Percentiles rank a stretch among this genome's conserved stretches.
phyloP scores from a whole-genome alignment of 768 basidiomycete species.

The Leccinellum rugosiceps region DNA sequence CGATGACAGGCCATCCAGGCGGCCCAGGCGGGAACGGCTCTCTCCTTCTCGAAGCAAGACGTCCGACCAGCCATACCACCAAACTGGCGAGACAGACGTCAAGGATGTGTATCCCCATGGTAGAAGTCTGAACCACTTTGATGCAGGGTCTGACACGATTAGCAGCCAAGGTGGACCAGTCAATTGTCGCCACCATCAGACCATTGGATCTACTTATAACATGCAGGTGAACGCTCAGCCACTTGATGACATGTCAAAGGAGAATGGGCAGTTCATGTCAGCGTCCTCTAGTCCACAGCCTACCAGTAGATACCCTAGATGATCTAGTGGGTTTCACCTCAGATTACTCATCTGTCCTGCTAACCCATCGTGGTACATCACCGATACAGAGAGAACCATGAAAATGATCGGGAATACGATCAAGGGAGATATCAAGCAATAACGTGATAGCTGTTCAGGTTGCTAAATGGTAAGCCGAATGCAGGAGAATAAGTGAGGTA shows the following conservation, averaged over 20 bases:
- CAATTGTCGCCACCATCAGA: too few relatives aligned
- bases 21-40: conserved; percentile 11
- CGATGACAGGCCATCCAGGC: conserved; percentile 39
- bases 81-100: conserved; percentile 11
- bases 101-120: too few relatives aligned
- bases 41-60: not conserved
- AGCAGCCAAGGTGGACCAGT: not conserved
- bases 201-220: too few relatives aligned
- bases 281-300: conserved; percentile 16
- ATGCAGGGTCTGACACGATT: not conserved
- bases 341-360: not conserved
- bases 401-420: conserved; percentile 20
- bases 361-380: conserved; percentile 25
- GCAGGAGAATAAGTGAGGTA: too few relatives aligned
- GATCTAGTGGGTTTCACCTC: conserved; percentile 13
- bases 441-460: too few relatives aligned
- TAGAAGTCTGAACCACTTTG: not conserved
- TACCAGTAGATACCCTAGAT: conserved; percentile 17
- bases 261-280: too few relatives aligned
- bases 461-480: too few relatives aligned
- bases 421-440: too few relatives aligned
- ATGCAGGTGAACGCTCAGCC: too few relatives aligned
- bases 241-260: too few relatives aligned
- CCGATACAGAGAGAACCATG: conserved; percentile 26
- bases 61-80: not conserved